Evolutionary conservation across 345 rosid genomes (phyloP).

Genomic region (Populus simonii): DNA sequence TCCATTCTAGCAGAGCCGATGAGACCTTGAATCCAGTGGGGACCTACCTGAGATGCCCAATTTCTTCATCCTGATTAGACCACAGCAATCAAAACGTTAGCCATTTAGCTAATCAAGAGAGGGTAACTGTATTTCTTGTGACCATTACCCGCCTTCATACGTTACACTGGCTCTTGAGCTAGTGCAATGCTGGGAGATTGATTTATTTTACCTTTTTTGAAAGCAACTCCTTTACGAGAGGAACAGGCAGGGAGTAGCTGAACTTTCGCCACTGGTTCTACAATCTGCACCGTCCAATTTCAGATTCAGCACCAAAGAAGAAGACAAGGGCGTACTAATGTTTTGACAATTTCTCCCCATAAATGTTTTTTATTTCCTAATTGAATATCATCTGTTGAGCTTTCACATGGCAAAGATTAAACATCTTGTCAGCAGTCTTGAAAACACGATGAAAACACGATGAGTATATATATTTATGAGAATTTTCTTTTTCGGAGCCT

Average conservation of each 20-base stretch:
- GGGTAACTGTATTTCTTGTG: background rate
- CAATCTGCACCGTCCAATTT: background rate
- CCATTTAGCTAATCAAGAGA: background rate
- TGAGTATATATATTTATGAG: no score
- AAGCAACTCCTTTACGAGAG: background rate
- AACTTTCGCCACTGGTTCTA: background rate
- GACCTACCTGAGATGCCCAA: background rate
- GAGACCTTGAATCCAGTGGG: constrained; percentile 14
- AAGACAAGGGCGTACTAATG: constrained; percentile 20
- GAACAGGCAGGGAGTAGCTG: background rate
- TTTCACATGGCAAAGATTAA: no score
- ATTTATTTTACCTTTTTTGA: background rate
- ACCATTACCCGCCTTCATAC: background rate
- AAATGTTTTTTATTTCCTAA: no score
- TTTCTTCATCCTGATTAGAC: background rate
- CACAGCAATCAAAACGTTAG: background rate
- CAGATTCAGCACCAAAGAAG: constrained; percentile 8
- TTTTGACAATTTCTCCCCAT: constrained; percentile 13
- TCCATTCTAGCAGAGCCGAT: background rate
- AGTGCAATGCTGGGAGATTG: no score
- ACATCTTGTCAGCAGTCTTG: no score
- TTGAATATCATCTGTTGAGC: no score
- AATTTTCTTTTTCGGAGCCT: no score
- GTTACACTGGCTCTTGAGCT: background rate
- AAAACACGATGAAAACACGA: no score